Evolutionary conservation across 2,329 filamentous ascomycete species (phyloP), one percentile per base, ranked within the genome.

Genomic region (Aureobasidium sp.): DNA sequence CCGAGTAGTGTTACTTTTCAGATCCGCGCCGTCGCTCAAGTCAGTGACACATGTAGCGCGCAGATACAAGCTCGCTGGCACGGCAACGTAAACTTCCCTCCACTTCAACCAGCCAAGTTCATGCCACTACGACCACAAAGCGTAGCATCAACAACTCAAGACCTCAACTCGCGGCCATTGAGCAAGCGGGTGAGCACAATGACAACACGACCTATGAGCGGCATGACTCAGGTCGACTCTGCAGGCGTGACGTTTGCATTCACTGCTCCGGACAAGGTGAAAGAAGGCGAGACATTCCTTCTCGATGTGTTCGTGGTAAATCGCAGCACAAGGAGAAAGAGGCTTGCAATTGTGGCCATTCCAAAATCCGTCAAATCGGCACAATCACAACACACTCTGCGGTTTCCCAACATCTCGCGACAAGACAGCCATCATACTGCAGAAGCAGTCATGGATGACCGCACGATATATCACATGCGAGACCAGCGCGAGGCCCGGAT

Each of bases 241-340:
- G 57, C 44, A 60, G 88, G 87, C 63, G 82, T 91, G 61, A 90
- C 86, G 37, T 83, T 91, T 74, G 91, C 88, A 44, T 86, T 92
- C 68, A 83, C 82, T 10, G 84, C 82, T 0, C 87, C 87, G 13
- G 69, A 73, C 27, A 76, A 79, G 60, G 78, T 90, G 30, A 79
- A 78, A 63, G 81, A 86, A 0, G 88, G 88, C 41, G 81, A 89
- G 55, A 78, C 84, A 53, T 91, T 92, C 70, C 77, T 79, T 45
- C 91, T 89, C 88, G 82, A 81, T 42, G 81, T 91, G 25, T 88
- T 90, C 68, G 83, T 91, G 27, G 86, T 90, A 64, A 92, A 91
- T 71, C 84, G 87, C 53, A 83, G 82, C 44, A 75, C 76, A 41
- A 79, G 73, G 49, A 76, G 81, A 5, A 83, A 87, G 54, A 89